Base-by-base conservation (phyloP, 148 eudicot species). In the Tetragonia tetragonoides region DNA sequence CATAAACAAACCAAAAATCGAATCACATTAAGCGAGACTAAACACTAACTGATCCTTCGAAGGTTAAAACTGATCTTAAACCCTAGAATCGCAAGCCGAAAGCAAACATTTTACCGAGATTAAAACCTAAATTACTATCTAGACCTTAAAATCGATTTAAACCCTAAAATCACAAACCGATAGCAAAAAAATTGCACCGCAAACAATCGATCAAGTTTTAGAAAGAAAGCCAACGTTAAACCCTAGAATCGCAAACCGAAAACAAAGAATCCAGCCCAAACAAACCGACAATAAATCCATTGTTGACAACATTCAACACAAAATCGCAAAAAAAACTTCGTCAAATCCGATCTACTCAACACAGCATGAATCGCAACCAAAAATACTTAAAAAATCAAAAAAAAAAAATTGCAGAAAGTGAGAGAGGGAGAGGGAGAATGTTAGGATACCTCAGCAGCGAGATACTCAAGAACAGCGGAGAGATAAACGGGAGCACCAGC, bases 401-500 rank as follows among this genome's bases (percentile, higher is more conserved):
- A 23, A 9, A 8, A 4, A 15, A 54, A 7, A n/a, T n/a, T 15
- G n/a, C 1, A 34, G n/a, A 70, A 10, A 63, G 62, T 44, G 10
- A 47, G 39, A 56, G 3, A 44, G 37, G 16, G 20, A 38, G 9
- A 16, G 42, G 51, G 17, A 37, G 7, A 38, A 17, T 0, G 6
- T 46, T 28, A 10, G 3, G 3, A 17, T 79, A 85, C 87, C 87
- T 85, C 87, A 16, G 88, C 88, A 9, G 88, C 88, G 72, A 85
- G 88, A 24, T 85, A 85, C 74, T 85, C 88, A 7, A 85, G 88
- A 21, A 85, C 88, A 5, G 88, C 88, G 40, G 88, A 80, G 68
- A 85, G 88, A 38, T 85, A 85, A 2, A 85, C 88, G 4, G 88
- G 88, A 80, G 88, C 85, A 38, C 88, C 88, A n/a, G 85, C 85